Conservation (phyloP, 371 early-diverging fungal species). For the Circinella umbellata region DNA sequence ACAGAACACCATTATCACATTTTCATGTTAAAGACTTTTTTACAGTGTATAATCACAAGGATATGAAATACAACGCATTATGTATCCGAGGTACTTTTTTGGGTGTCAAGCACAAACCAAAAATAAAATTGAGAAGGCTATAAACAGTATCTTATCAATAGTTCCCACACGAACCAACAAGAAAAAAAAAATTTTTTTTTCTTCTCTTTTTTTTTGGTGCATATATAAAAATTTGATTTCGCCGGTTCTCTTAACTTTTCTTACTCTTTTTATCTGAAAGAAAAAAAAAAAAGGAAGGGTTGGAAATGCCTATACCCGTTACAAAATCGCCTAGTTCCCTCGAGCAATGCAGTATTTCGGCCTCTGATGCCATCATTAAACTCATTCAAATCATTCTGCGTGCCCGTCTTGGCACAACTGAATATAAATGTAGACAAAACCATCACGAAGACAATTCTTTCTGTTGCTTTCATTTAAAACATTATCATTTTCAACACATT, state of each 20-base stretch:
- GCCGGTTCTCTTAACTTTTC: not conserved
- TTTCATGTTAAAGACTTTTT: no score
- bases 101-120: no score
- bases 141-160: not conserved
- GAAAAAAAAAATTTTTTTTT: slow-evolving; percentile 1
- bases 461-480: slow-evolving; percentile 13
- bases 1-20: no score
- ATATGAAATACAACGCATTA: no score
- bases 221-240: slow-evolving; percentile 1
- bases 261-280: not conserved
- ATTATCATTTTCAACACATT: slow-evolving; percentile 16
- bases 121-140: not conserved
- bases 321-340: not conserved
- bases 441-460: slow-evolving; percentile 2
- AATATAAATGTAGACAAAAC: slow-evolving; percentile 18
- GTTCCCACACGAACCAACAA: not conserved
- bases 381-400: slow-evolving; percentile 27
- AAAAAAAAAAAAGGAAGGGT: not conserved
- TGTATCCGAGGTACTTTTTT: no score
- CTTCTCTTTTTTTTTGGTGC: not conserved
- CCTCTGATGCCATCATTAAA: slow-evolving; percentile 19
- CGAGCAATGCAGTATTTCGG: slow-evolving; percentile 5
- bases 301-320: slow-evolving; percentile 8
- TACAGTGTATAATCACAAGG: no score
- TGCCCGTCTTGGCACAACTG: slow-evolving; percentile 19